Evolutionary conservation across 176 grass and related monocot genomes (phyloP), one percentile per base, ranked within the genome.

Genomic region (Alloteropsis semialata): DNA sequence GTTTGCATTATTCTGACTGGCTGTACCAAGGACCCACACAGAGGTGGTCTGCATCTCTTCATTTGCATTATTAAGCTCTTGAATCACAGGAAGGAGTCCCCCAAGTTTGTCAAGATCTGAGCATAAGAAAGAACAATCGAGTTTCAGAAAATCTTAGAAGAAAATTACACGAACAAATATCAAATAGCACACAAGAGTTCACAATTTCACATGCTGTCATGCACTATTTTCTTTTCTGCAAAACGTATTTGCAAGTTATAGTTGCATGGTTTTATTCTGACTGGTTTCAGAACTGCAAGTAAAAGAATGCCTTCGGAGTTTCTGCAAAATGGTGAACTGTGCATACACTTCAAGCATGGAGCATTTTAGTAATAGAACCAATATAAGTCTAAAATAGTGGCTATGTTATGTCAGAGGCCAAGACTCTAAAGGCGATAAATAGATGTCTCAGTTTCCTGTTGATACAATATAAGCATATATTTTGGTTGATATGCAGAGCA

Each of bases 21-120:
- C 93, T 92, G 82, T 99, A 59, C 92, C 93, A 77, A 99, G 80
- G 74, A 99, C 79, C 96, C 92, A 99, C 10, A 91, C 87, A 77
- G 90, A 88, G 34, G 80, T 85, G 41, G 64, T 93, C 32, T 91
- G 73, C 80, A 96, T 96, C 57, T 88, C 85, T 85, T 87, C 79
- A 81, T 93, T 82, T 58, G 80, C 76, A 73, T 93, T 86, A 48
- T 81, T 86, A 74, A 98, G 88, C 71, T 96, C 91, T 84, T 66
- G 73, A 80, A 98, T 93, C n/a, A 98, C 56, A 29, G 89, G 54
- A 80, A 82, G 76, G 76, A 98, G 90, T 61, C 88, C 91, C 30
- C 93, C 93, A 68, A 93, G 84, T 80, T 98, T 98, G 87, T 96
- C 89, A 77, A 92, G 91, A 68, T 98, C 96, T 98, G 86, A 74